These are phyloP conservation scores for Chionographis japonica DNA, from an alignment of 106 monocot species.

Conservation along the genomic window DNA sequence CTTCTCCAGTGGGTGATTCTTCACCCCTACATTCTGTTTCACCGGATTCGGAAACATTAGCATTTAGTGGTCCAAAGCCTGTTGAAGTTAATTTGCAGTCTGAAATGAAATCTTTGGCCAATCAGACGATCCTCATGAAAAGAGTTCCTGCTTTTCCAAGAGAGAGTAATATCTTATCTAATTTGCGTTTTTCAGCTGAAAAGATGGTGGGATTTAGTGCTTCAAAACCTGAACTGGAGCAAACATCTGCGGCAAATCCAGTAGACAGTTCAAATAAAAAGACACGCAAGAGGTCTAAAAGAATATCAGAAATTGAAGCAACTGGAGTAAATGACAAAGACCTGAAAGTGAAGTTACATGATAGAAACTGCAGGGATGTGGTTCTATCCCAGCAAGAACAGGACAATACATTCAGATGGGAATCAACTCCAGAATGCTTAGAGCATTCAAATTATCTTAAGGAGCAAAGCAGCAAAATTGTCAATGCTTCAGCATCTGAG, in stretches of 20 bases:
- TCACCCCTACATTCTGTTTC: neutral
- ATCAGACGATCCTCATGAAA: neutral
- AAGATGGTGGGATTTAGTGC: neutral
- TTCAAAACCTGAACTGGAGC: constrained; percentile 8
- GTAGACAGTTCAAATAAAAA: constrained; percentile 32
- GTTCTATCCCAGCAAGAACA: constrained; percentile 8
- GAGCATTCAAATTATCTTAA: constrained; percentile 9
- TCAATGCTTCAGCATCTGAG: constrained; percentile 1
- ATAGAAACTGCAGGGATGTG: constrained; percentile 9
- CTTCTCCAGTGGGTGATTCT: neutral
- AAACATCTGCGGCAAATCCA: constrained; percentile 8
- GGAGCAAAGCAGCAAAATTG: neutral
- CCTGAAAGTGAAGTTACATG: neutral
- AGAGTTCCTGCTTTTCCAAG: neutral
- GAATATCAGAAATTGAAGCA: constrained; percentile 57
- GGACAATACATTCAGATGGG: constrained; percentile 2
- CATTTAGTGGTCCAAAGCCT: neutral
- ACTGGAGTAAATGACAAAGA: constrained; percentile 13
- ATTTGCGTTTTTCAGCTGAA: neutral
- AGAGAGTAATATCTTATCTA: neutral
- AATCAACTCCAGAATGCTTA: constrained; percentile 8
- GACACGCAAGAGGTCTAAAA: constrained; percentile 48
- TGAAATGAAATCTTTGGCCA: neutral
- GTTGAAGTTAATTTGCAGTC: neutral
- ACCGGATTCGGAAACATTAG: constrained; percentile 3